Percentiles rank a stretch among this genome's conserved stretches.
Conservation (phyloP, 352 stramenopile genomes). For the Globisporangium irregulare region DNA sequence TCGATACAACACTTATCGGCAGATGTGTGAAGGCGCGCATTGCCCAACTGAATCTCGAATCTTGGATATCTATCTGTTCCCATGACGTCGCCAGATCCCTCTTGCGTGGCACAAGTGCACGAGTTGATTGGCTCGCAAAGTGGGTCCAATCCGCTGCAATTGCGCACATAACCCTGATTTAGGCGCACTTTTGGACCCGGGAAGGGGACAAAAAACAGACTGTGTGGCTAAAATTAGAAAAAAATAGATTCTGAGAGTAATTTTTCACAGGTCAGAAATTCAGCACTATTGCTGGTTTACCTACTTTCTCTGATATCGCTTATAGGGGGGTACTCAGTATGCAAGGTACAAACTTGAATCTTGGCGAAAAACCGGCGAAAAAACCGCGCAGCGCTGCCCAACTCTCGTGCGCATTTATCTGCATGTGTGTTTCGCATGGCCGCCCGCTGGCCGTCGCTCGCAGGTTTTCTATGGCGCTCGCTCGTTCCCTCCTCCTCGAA, state of each 20-base stretch:
- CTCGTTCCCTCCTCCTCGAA: no score
- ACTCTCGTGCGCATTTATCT: not conserved
- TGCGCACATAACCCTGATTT: not conserved
- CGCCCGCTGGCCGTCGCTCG: no score
- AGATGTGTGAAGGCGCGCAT: no score
- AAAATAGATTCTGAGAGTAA: not conserved
- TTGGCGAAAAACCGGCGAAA: not conserved
- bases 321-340: not conserved
- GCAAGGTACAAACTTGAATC: not conserved
- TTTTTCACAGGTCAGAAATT: not conserved
- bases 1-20: no score
- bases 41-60: not conserved
- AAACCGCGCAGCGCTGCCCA: not conserved
- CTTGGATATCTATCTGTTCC: not conserved
- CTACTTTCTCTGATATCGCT: not conserved
- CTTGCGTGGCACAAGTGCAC: not conserved
- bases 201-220: not conserved
- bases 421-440: conserved; percentile 4
- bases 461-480: not conserved
- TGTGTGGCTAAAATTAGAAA: not conserved
- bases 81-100: not conserved
- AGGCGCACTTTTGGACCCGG: not conserved
- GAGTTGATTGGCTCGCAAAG: conserved; percentile 5
- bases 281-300: not conserved
- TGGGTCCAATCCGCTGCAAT: conserved; percentile 2